A percentile compares a stretch with the other conserved stretches of the same genome.
Evolutionary conservation across 1,284 basidiomycete species (phyloP).

Genomic region (Cryptococcus wingfieldii): DNA sequence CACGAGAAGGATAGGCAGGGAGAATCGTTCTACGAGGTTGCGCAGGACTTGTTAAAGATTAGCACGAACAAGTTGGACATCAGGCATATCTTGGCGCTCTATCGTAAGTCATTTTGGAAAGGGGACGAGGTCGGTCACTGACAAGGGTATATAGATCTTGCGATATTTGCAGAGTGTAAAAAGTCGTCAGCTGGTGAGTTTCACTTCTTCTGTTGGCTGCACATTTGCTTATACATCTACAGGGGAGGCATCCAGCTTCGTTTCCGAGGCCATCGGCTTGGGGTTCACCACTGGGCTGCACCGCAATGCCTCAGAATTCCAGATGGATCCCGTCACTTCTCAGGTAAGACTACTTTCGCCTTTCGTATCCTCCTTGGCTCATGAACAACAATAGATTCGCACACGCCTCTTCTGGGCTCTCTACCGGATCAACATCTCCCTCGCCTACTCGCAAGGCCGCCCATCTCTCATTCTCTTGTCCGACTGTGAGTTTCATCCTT

Average conservation of each 20-base stretch:
- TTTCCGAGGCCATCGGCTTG: slow-evolving; percentile 12
- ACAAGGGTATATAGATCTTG: background rate
- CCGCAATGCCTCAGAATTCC: slow-evolving; percentile 7
- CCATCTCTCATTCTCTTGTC: slow-evolving; percentile 11
- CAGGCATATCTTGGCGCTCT: slow-evolving; percentile 12
- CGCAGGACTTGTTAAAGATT: slow-evolving; percentile 10
- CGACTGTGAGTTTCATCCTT: background rate
- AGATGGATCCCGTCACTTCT: slow-evolving; percentile 12
- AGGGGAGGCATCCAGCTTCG: slow-evolving; percentile 10
- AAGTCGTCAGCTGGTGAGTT: background rate
- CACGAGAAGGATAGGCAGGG: slow-evolving; percentile 5
- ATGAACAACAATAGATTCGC: background rate
- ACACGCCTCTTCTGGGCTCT: slow-evolving; percentile 13
- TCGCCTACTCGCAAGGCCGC: slow-evolving; percentile 13
- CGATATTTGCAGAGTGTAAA: background rate
- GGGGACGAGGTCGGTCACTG: too few species aligned
- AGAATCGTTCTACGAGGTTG: slow-evolving; percentile 12
- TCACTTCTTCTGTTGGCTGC: background rate
- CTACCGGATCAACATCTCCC: slow-evolving; percentile 8
- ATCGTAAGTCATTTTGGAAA: slow-evolving; percentile 6
- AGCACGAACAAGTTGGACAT: slow-evolving; percentile 15
- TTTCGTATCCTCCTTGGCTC: background rate
- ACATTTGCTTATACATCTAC: background rate
- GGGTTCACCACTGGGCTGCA: slow-evolving; percentile 12
- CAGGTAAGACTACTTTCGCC: background rate